phyloP scores from a whole-genome alignment of 2,329 filamentous ascomycete species.

The Beauveria sp. region DNA sequence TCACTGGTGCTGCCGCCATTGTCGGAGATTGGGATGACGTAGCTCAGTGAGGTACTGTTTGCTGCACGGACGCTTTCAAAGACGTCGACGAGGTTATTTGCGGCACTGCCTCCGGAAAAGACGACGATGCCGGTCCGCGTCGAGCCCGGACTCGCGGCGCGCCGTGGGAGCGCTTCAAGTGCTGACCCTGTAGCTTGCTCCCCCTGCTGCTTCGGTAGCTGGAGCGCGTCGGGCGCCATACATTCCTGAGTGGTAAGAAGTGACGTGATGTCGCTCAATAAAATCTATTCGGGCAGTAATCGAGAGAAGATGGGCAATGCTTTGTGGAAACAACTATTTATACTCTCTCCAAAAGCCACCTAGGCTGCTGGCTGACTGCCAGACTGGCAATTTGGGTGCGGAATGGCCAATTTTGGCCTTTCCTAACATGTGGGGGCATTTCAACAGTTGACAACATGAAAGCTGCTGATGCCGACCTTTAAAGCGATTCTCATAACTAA shows the following conservation, averaged over 20 bases:
- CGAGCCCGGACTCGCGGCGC: conserved; percentile 4
- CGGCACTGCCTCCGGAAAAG: conserved; percentile 89
- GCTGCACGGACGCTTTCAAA: conserved; percentile 61
- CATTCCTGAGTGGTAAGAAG: neutral
- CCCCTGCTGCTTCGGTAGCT: neutral
- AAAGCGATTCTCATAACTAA: neutral
- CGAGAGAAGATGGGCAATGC: too few relatives aligned
- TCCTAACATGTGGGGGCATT: neutral
- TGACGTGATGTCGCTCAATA: neutral
- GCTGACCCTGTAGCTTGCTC: neutral
- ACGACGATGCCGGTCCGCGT: conserved; percentile 52
- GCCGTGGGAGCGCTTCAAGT: neutral
- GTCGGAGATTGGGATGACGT: conserved; percentile 91
- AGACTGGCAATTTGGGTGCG: neutral
- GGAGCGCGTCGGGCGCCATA: conserved; percentile 3
- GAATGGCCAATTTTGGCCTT: conserved; percentile 2
- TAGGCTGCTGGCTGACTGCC: neutral
- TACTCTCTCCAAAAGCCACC: neutral
- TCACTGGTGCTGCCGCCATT: conserved; percentile 94
- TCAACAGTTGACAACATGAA: neutral
- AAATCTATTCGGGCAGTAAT: too few relatives aligned
- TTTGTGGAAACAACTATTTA: neutral
- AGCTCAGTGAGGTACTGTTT: conserved; percentile 63
- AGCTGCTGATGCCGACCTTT: neutral
- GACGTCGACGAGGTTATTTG: conserved; percentile 87